Evolutionary conservation across 1,284 basidiomycete species (phyloP).

Genomic region (Schizophyllum commune): DNA sequence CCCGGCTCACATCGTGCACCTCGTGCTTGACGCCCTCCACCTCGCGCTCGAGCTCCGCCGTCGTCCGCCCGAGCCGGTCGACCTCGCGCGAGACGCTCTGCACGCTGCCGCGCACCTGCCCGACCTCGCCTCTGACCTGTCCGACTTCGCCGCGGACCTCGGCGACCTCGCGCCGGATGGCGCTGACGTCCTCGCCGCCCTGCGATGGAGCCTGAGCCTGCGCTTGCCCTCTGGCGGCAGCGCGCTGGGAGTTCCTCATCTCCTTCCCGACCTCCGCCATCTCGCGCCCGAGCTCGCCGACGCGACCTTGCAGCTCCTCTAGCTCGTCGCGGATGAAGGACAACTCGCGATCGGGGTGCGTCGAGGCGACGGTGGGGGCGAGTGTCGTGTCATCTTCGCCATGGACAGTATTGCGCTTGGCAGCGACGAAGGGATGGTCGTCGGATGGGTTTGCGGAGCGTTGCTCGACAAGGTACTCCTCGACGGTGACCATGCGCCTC

Average conservation of each 20-base stretch:
- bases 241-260: no score
- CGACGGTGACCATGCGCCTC: constrained; percentile 78
- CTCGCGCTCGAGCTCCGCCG: no score
- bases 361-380: neutral
- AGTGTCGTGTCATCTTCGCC: neutral
- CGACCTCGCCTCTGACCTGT: no score
- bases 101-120: no score
- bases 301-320: constrained; percentile 61
- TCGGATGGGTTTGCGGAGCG: constrained; percentile 19
- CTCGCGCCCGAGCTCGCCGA: constrained; percentile 65
- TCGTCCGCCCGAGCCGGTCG: no score
- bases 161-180: no score
- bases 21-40: no score
- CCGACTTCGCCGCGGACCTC: no score
- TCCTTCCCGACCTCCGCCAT: constrained; percentile 36
- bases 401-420: neutral
- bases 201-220: no score
- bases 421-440: constrained; percentile 2
- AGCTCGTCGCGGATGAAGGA: constrained; percentile 56
- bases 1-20: no score
- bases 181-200: no score
- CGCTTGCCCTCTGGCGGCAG: neutral
- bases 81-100: no score
- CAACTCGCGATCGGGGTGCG: constrained; percentile 28
- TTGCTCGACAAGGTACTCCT: constrained; percentile 67